Percentiles rank a stretch among this genome's conserved stretches.
phyloP scores from a whole-genome alignment of 23 red algal genomes.

The Pyropia yezoensis region DNA sequence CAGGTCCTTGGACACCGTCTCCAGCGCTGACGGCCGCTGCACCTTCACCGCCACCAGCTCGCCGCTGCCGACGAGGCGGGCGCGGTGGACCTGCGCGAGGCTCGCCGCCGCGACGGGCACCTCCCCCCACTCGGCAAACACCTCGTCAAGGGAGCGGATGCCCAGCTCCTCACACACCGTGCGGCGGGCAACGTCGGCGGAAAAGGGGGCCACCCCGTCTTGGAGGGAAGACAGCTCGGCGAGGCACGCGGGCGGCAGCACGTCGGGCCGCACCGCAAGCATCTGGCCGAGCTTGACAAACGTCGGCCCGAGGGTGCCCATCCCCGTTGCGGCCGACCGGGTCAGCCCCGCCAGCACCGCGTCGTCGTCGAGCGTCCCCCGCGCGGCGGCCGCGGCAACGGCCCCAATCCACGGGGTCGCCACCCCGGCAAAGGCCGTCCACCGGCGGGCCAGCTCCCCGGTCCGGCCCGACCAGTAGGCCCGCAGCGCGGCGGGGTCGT shows the following conservation, averaged over 20 bases:
- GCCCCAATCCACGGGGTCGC: constrained; percentile 2
- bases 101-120: constrained; percentile 48
- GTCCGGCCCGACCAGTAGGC: constrained; percentile 5
- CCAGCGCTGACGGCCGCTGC: constrained; percentile 30
- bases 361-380: not conserved
- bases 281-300: constrained; percentile 59
- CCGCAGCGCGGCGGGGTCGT: constrained; percentile 2
- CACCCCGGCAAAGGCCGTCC: not conserved
- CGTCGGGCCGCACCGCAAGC: constrained; percentile 41
- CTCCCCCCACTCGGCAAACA: constrained; percentile 31
- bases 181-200: not conserved
- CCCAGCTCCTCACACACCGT: constrained; percentile 34
- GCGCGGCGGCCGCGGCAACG: not conserved
- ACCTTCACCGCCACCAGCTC: constrained; percentile 55
- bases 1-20: constrained; percentile 29
- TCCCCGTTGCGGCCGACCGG: not conserved
- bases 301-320: constrained; percentile 32
- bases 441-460: constrained; percentile 5
- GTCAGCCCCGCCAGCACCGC: not conserved
- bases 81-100: constrained; percentile 56
- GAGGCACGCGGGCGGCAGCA: constrained; percentile 7
- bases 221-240: constrained; percentile 24
- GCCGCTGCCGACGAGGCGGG: constrained; percentile 11
- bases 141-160: constrained; percentile 1
- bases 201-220: constrained; percentile 32